Percentiles rank a stretch among this genome's conserved stretches.
phyloP scores from a whole-genome alignment of 257 asterid species.

The Solanum tacnaense region DNA sequence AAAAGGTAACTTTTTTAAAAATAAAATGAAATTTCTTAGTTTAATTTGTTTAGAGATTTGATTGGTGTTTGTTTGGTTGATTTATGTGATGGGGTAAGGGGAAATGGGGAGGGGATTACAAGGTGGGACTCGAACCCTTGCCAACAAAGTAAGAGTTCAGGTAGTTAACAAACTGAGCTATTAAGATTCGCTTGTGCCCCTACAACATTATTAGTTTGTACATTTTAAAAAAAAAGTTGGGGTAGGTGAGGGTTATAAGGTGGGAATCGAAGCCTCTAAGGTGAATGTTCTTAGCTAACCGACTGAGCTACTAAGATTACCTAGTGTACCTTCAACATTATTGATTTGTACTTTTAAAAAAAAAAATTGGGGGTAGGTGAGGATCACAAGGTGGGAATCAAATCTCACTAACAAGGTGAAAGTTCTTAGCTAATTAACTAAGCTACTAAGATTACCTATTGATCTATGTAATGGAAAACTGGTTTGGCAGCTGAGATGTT shows the following conservation, averaged over 20 bases:
- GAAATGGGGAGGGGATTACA: not conserved
- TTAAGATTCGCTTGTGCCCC: too few species aligned
- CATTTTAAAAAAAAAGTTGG: not conserved
- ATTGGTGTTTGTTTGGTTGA: not conserved
- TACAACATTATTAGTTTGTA: not conserved
- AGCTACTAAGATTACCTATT: not conserved
- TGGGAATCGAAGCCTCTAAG: not conserved
- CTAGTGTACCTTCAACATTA: too few species aligned
- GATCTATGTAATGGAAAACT: not conserved
- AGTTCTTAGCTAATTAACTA: not conserved
- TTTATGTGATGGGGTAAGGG: not conserved
- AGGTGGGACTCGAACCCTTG: not conserved
- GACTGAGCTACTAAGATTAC: not conserved
- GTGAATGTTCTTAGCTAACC: not conserved
- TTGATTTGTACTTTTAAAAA: not conserved
- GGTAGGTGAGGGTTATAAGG: not conserved
- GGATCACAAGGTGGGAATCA: not conserved
- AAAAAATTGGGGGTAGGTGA: not conserved
- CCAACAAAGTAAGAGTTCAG: not conserved
- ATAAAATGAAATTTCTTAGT: not conserved
- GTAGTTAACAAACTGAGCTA: not conserved
- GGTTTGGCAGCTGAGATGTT: not conserved
- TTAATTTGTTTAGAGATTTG: not conserved
- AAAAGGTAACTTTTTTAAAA: slow-evolving; percentile 35
- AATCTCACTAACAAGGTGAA: not conserved